phyloP scores from a whole-genome alignment of 805 yeast species.

The Aciculoconidium aculeatum region DNA sequence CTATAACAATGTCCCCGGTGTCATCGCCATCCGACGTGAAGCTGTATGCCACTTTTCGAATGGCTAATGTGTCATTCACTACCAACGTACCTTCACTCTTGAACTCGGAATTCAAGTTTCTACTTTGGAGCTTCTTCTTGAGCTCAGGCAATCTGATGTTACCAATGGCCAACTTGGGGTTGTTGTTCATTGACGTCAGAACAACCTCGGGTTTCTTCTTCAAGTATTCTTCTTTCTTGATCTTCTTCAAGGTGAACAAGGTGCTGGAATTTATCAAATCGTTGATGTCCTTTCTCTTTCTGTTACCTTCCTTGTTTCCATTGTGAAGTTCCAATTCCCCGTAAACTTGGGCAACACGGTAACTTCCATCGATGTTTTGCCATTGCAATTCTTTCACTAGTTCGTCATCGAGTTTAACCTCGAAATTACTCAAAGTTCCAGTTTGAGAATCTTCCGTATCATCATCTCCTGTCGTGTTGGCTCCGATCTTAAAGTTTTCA shows the following conservation, averaged over 20 bases:
- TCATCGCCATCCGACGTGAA: constrained; percentile 35
- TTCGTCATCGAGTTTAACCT: constrained; percentile 62
- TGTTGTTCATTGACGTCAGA: constrained; percentile 6
- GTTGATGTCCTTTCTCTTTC: constrained; percentile 10
- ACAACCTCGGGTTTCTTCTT: constrained; percentile 8
- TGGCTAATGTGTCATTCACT: constrained; percentile 69
- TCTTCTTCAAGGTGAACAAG: constrained; percentile 24
- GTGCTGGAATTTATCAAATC: constrained; percentile 28
- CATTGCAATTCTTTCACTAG: constrained; percentile 61
- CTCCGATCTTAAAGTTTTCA: constrained; percentile 40
- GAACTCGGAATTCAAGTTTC: constrained; percentile 75
- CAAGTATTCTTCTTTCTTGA: constrained; percentile 12
- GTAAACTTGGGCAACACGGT: constrained; percentile 72
- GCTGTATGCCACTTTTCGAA: constrained; percentile 54
- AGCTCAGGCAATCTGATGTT: constrained; percentile 81
- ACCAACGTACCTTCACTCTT: constrained; percentile 90
- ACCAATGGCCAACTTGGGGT: constrained; percentile 67
- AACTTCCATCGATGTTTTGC: constrained; percentile 81
- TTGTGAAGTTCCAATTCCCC: constrained; percentile 51
- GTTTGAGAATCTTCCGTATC: constrained; percentile 15
- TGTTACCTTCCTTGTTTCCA: constrained; percentile 12
- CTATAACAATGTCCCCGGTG: constrained; percentile 80
- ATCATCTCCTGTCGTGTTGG: constrained; percentile 34
- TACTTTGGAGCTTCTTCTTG: constrained; percentile 51
- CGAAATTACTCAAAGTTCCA: constrained; percentile 36